Conservation (phyloP, 768 basidiomycete species). For the Boletus huronensis region DNA sequence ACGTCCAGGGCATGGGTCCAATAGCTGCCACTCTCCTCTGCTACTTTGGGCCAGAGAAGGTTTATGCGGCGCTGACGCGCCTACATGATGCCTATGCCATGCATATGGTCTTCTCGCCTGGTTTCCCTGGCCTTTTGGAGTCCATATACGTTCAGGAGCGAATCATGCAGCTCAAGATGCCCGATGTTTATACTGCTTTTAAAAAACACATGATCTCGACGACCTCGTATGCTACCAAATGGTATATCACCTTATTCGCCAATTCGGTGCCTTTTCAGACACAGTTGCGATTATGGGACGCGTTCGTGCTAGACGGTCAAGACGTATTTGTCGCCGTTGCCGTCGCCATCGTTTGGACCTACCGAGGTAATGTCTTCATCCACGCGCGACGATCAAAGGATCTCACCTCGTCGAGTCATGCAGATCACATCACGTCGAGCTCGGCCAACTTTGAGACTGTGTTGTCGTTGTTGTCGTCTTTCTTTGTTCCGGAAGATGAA, state of each 20-base stretch:
- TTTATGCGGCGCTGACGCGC: conserved; percentile 80
- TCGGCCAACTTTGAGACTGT: conserved; percentile 89
- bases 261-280: conserved; percentile 95
- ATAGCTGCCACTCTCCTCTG: conserved; percentile 92
- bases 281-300: conserved; percentile 94
- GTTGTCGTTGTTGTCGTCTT: conserved; percentile 85
- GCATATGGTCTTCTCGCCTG: conserved; percentile 87
- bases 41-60: conserved; percentile 89
- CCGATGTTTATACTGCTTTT: conserved; percentile 82
- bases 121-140: conserved; percentile 94
- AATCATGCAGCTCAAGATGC: conserved; percentile 83
- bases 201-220: conserved; percentile 87
- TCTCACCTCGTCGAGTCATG: conserved; percentile 1
- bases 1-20: conserved; percentile 99
- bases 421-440: conserved; percentile 80
- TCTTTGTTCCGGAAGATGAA: conserved; percentile 92
- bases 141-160: conserved; percentile 96
- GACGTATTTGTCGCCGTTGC: conserved; percentile 86
- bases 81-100: conserved; percentile 86
- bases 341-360: conserved; percentile 87
- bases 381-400: background rate
- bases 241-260: conserved; percentile 98
- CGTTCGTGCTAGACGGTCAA: conserved; percentile 83
- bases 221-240: conserved; percentile 95
- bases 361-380: conserved; percentile 57